phyloP scores from a whole-genome alignment of 2,329 filamentous ascomycete genomes.

The Verticillium nubilum region DNA sequence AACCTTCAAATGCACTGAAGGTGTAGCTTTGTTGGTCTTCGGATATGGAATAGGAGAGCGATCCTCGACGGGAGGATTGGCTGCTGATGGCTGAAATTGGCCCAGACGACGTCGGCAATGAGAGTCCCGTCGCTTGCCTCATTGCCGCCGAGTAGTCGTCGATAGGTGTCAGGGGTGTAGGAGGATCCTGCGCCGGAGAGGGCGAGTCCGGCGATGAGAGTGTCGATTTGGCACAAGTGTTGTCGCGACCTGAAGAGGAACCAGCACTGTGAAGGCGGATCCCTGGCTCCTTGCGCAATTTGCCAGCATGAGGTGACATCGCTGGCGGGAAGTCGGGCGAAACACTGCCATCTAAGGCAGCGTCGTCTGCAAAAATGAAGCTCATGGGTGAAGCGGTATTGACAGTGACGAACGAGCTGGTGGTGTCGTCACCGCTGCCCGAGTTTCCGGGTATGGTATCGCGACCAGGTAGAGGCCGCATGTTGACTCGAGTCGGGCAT shows the following conservation, averaged over 20 bases:
- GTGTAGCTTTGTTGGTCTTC: constrained; percentile 27
- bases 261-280: neutral
- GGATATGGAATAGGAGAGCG: constrained; percentile 41
- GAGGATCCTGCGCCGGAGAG: neutral
- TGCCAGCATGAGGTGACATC: neutral
- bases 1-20: constrained; percentile 12
- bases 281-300: neutral
- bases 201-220: neutral
- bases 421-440: constrained; percentile 4
- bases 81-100: constrained; percentile 39
- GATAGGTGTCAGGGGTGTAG: neutral
- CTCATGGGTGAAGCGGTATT: neutral
- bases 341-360: constrained; percentile 25
- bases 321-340: constrained; percentile 23
- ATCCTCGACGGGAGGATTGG: constrained; percentile 46
- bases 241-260: neutral
- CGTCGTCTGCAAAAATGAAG: constrained; percentile 29
- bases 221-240: neutral
- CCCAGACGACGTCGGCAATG: constrained; percentile 23
- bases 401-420: neutral
- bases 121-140: neutral
- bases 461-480: constrained; percentile 42
- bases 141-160: neutral
- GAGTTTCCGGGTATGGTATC: constrained; percentile 26
- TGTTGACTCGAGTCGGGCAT: constrained; percentile 15